Percentiles rank a stretch among this genome's conserved stretches.
phyloP scores from a whole-genome alignment of 768 basidiomycete genomes.

The Leccinum barrowsii region DNA sequence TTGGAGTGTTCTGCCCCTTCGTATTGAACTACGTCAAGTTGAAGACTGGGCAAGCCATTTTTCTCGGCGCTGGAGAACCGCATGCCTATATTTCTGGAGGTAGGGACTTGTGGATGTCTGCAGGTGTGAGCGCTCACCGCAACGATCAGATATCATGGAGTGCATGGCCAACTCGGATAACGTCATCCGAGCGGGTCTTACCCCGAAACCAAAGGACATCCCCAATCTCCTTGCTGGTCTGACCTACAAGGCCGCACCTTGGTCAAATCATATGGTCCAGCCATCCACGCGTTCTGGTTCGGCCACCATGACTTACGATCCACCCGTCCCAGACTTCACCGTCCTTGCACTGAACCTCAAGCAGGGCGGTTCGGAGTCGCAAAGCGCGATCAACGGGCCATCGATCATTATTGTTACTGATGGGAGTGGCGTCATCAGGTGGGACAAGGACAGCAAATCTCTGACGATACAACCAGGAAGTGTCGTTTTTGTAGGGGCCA shows the following conservation, averaged over 20 bases:
- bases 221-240: constrained; percentile 83
- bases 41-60: constrained; percentile 84
- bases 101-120: constrained; percentile 32
- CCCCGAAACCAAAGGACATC: constrained; percentile 93
- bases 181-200: constrained; percentile 96
- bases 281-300: constrained; percentile 49
- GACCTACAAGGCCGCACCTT: constrained; percentile 74
- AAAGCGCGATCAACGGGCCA: constrained; percentile 72
- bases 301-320: constrained; percentile 68
- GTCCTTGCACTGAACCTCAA: constrained; percentile 64
- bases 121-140: not conserved
- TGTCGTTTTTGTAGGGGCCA: constrained; percentile 82
- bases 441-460: constrained; percentile 37
- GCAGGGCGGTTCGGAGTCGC: constrained; percentile 45
- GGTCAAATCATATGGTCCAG: constrained; percentile 65
- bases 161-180: constrained; percentile 99
- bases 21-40: constrained; percentile 83
- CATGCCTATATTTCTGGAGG: constrained; percentile 96
- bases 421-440: constrained; percentile 57
- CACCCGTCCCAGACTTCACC: constrained; percentile 91
- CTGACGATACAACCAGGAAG: constrained; percentile 58
- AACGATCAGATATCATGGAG: constrained; percentile 82
- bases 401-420: constrained; percentile 78
- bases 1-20: constrained; percentile 91
- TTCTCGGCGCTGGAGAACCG: constrained; percentile 93